These are phyloP conservation scores for Pseudocohnilembus persalinus DNA, from an alignment of 169 alveolate genomes.

Conservation along the genomic window DNA sequence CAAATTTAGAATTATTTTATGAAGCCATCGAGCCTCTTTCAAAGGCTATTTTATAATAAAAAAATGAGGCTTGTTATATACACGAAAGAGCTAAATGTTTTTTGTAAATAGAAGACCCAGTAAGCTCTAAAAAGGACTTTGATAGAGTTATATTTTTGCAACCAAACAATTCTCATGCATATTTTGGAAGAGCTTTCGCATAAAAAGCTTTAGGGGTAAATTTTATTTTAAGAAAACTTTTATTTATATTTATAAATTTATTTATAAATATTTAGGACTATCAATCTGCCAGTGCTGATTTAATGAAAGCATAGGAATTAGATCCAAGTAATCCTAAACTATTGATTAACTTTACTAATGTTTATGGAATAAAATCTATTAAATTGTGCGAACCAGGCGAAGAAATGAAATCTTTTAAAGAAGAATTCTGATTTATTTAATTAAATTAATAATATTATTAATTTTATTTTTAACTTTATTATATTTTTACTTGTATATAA, in stretches of 20 bases:
- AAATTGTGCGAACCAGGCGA: conserved; percentile 82
- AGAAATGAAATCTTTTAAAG: conserved; percentile 45
- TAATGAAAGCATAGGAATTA: conserved; percentile 69
- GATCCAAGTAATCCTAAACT: conserved; percentile 74
- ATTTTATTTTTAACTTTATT: no score
- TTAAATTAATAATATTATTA: no score
- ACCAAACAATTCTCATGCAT: conserved; percentile 84
- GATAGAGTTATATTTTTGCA: conserved; percentile 59
- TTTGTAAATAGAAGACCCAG: conserved; percentile 65
- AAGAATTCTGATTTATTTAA: not conserved
- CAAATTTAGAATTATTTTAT: conserved; percentile 73
- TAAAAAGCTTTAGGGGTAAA: conserved; percentile 47
- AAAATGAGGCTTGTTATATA: conserved; percentile 72
- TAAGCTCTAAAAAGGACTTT: conserved; percentile 74
- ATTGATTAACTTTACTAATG: conserved; percentile 67
- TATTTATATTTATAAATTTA: not conserved
- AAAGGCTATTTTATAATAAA: conserved; percentile 64
- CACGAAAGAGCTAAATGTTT: conserved; percentile 87
- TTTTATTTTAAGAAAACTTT: not conserved
- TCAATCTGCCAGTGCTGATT: conserved; percentile 81
- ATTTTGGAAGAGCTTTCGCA: conserved; percentile 82
- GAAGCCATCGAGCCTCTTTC: conserved; percentile 71
- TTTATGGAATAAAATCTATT: conserved; percentile 67
- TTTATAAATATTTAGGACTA: conserved; percentile 39
- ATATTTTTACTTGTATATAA: no score